Conservation (phyloP, 129 eudicot genomes). For the Erigeron canadensis region DNA sequence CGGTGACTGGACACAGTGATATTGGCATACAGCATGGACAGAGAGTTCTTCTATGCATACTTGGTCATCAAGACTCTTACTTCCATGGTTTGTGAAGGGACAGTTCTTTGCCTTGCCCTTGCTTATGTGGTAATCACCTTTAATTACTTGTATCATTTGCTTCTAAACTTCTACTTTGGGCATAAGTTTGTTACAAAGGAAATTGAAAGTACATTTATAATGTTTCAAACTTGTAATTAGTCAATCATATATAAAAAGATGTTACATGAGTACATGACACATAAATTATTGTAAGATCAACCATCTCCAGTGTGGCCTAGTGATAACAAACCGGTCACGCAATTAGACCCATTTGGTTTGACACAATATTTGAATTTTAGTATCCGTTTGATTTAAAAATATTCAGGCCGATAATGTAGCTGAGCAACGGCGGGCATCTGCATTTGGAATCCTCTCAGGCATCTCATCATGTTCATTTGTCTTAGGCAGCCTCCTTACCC, state of each 20-base stretch:
- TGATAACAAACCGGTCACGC: too few species aligned
- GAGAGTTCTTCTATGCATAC: conserved; percentile 57
- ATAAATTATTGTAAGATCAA: too few species aligned
- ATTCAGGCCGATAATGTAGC: conserved; percentile 68
- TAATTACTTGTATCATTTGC: conserved; percentile 8
- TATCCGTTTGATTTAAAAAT: background rate
- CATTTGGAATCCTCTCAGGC: conserved; percentile 72
- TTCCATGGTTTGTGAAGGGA: conserved; percentile 75
- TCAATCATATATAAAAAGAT: too few species aligned
- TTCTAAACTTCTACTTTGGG: background rate
- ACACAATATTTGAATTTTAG: background rate
- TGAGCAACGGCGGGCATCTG: conserved; percentile 54
- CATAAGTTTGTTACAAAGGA: background rate
- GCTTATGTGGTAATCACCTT: conserved; percentile 62
- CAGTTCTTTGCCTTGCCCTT: conserved; percentile 69
- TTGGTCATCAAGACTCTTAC: conserved; percentile 64
- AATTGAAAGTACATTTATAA: background rate
- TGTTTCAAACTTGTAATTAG: background rate
- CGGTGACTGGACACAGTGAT: conserved; percentile 44
- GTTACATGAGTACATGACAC: too few species aligned
- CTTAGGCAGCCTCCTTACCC: conserved; percentile 58
- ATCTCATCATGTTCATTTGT: conserved; percentile 68
- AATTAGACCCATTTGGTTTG: too few species aligned
- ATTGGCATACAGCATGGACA: conserved; percentile 61
- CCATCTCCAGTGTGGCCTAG: too few species aligned